Base-by-base conservation (phyloP, 768 basidiomycete species). In the Hydnomerulius pinastri region DNA sequence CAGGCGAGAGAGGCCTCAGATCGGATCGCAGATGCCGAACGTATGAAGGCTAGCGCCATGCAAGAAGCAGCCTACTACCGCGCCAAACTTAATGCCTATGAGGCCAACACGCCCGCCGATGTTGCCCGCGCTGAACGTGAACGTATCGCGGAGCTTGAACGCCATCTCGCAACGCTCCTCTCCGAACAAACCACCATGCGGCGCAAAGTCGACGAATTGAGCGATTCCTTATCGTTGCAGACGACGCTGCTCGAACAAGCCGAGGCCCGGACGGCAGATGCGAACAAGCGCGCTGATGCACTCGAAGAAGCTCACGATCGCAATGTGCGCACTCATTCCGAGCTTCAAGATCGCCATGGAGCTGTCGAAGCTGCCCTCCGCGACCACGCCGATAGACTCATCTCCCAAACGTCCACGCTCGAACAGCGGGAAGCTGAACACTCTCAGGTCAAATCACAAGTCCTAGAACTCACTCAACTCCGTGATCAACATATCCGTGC, bases 51-150 rank as follows among this genome's bases (percentile, higher is more conserved):
- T 6, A 85, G 81, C 36, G 97, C 97, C 1, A 71, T 90, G 7
- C 92, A 98, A 68, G 97, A 99, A 70, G 90, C 95, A 2, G 92
- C 94, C 1, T 98, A 89, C 72, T 97, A 94, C 66, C 91, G 95
- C 43, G 91, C 95, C 40, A 98, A 98, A 71, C 74, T 96, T n/a
- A 80, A 85, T 3, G 93, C 96, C 0, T 71, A 92, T 43, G 97
- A 98, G 65, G 71, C 80, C 1, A 77, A 80, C 37, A 80, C 83
- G 15, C 79, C 85, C 9, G 63, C 71, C 6, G 94, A 96, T 28
- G 62, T 83, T 2, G 71, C 75, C 27, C 84, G 84, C 24, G 64
- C 95, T 6, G 94, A 97, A 56, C 82, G 85, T 10, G 88, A 92
- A 43, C 90, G 93, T 30, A 69, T 85, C 17, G 63, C 75, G 15